phyloP scores from a whole-genome alignment of 352 stramenopile genomes.

The Phytophthora tentaculata region DNA sequence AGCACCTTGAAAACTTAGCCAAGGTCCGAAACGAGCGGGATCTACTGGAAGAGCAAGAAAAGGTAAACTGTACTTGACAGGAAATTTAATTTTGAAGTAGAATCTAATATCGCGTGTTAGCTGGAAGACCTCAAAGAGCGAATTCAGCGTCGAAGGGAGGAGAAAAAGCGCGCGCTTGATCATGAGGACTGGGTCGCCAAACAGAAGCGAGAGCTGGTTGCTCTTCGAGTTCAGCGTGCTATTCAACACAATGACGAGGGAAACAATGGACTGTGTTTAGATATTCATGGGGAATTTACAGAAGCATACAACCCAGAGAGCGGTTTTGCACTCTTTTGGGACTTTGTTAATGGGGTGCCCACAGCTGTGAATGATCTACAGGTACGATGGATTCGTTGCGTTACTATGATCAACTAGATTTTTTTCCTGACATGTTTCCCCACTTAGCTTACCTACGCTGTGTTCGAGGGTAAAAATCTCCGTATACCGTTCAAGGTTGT shows the following conservation, averaged over 20 bases:
- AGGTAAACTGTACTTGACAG: conserved; percentile 30
- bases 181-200: conserved; percentile 56
- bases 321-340: conserved; percentile 56
- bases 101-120: conserved; percentile 24
- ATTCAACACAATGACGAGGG: conserved; percentile 33
- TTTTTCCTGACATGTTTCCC: conserved; percentile 3
- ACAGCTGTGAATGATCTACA: conserved; percentile 34
- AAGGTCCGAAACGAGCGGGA: conserved; percentile 63
- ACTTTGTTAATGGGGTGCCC: conserved; percentile 45
- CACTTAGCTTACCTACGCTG: conserved; percentile 55
- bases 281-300: conserved; percentile 5
- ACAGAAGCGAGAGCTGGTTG: conserved; percentile 61
- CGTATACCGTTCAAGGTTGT: conserved; percentile 55
- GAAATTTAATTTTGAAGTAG: background rate
- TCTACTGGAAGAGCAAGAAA: conserved; percentile 67
- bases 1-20: conserved; percentile 50
- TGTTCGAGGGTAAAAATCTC: conserved; percentile 47
- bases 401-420: background rate
- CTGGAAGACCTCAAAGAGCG: conserved; percentile 57
- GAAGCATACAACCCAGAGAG: conserved; percentile 38
- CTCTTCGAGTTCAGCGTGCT: conserved; percentile 46
- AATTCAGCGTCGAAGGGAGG: conserved; percentile 45
- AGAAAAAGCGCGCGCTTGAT: conserved; percentile 53
- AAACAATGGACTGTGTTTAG: background rate
- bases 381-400: conserved; percentile 24